Conservation (phyloP, 73 alveolate genomes). For the Paramecium biaurelia region DNA sequence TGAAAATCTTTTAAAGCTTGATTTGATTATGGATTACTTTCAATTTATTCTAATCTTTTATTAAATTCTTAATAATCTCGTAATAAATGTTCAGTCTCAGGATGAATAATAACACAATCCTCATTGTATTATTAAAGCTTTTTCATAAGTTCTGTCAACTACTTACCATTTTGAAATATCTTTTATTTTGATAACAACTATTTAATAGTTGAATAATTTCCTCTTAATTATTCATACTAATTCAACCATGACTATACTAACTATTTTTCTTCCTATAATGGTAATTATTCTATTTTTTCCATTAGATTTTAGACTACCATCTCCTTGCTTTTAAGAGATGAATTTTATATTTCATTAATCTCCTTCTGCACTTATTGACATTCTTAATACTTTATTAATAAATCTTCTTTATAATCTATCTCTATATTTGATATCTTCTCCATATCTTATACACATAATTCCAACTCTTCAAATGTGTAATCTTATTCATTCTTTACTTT, state of each 20-base stretch:
- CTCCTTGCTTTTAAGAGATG: neutral
- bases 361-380: neutral
- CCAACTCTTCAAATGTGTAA: constrained; percentile 23
- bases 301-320: neutral
- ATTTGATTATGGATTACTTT: neutral
- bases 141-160: neutral
- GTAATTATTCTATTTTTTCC: neutral
- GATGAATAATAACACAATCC: neutral
- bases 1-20: neutral
- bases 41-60: constrained; percentile 9
- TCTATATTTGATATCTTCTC: neutral
- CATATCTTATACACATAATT: neutral
- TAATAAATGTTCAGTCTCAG: neutral
- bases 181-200: neutral
- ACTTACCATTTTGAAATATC: neutral
- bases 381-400: neutral
- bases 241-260: neutral
- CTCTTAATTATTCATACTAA: neutral
- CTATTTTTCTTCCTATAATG: neutral
- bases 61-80: neutral
- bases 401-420: neutral
- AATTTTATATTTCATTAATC: neutral
- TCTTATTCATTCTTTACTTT: neutral
- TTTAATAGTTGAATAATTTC: neutral
- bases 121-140: neutral